Percentiles rank a stretch among this genome's conserved stretches.
phyloP scores from a whole-genome alignment of 2,329 filamentous ascomycete species.

The Corinectria fuckeliana region DNA sequence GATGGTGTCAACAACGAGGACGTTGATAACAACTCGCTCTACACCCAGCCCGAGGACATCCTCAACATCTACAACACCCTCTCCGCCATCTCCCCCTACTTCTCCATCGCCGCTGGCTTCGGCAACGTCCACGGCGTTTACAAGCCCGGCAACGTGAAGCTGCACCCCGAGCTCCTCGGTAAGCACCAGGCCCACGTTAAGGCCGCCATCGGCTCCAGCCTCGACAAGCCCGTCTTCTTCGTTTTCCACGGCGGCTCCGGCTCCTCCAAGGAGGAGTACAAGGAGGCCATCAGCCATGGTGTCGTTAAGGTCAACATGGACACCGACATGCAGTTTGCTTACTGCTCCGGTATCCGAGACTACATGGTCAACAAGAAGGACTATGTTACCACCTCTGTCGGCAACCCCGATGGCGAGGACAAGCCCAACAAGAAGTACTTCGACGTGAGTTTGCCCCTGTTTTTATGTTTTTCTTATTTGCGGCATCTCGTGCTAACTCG shows the following conservation, averaged over 20 bases:
- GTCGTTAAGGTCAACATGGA: conserved; percentile 99
- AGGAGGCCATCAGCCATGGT: conserved; percentile 86
- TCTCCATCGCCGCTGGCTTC: conserved; percentile 97
- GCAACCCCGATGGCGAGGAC: conserved; percentile 93
- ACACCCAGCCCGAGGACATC: conserved; percentile 98
- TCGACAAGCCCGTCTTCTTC: conserved; percentile 95
- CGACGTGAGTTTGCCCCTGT: conserved; percentile 52
- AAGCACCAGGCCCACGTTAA: conserved; percentile 96
- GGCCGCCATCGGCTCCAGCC: conserved; percentile 73
- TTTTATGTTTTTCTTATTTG: neutral
- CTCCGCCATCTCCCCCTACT: conserved; percentile 87
- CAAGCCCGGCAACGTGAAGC: conserved; percentile 96
- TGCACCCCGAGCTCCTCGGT: conserved; percentile 92
- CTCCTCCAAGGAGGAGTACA: conserved; percentile 88
- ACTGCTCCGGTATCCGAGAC: conserved; percentile 90
- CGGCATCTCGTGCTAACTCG: neutral
- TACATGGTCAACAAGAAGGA: conserved; percentile 95
- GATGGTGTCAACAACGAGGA: conserved; percentile 98
- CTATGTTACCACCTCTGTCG: conserved; percentile 84
- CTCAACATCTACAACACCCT: conserved; percentile 89
- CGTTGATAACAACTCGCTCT: conserved; percentile 95
- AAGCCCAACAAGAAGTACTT: conserved; percentile 99
- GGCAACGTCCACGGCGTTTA: conserved; percentile 99
- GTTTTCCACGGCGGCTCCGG: conserved; percentile 99
- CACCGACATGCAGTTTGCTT: conserved; percentile 96